Percentiles rank a stretch among this genome's conserved stretches.
Evolutionary conservation across 768 basidiomycete species (phyloP).

Genomic region (Tulasnella sp.): DNA sequence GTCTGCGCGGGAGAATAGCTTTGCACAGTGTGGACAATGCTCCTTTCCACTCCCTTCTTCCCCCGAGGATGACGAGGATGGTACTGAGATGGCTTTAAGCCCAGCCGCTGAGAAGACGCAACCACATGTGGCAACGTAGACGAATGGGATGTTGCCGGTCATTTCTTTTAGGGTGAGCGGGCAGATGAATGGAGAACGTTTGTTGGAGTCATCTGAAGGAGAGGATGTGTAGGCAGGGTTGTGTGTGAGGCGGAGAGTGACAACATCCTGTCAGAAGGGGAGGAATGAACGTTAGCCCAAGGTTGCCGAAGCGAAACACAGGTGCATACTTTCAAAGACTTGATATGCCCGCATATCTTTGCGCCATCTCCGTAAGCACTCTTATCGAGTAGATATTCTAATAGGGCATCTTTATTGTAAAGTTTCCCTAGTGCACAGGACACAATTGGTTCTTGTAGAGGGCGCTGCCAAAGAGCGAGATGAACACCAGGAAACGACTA

Average conservation of each 20-base stretch:
- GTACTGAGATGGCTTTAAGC: slow-evolving; percentile 53
- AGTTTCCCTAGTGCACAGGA: slow-evolving; percentile 88
- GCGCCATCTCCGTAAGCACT: slow-evolving; percentile 83
- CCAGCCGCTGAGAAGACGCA: slow-evolving; percentile 87
- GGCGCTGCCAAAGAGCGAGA: slow-evolving; percentile 44
- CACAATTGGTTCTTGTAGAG: slow-evolving; percentile 83
- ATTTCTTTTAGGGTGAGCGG: slow-evolving; percentile 90
- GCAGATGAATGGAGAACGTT: slow-evolving; percentile 72
- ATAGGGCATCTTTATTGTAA: slow-evolving; percentile 91
- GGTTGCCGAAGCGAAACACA: background rate
- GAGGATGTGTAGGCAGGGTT: slow-evolving; percentile 50
- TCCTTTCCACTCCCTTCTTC: slow-evolving; percentile 37
- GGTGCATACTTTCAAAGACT: slow-evolving; percentile 70
- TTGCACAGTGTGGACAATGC: slow-evolving; percentile 70
- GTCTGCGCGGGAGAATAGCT: slow-evolving; percentile 50
- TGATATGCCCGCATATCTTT: slow-evolving; percentile 85
- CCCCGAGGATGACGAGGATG: slow-evolving; percentile 31
- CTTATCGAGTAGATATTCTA: slow-evolving; percentile 83
- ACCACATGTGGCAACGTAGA: slow-evolving; percentile 78
- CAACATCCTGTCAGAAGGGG: slow-evolving; percentile 58
- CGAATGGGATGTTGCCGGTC: slow-evolving; percentile 84
- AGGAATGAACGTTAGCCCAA: background rate
- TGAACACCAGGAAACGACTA: background rate
- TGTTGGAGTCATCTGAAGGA: slow-evolving; percentile 29
- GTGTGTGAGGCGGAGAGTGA: slow-evolving; percentile 68